Base-by-base conservation (phyloP, 106 monocot species). In the Platanthera zijinensis region DNA sequence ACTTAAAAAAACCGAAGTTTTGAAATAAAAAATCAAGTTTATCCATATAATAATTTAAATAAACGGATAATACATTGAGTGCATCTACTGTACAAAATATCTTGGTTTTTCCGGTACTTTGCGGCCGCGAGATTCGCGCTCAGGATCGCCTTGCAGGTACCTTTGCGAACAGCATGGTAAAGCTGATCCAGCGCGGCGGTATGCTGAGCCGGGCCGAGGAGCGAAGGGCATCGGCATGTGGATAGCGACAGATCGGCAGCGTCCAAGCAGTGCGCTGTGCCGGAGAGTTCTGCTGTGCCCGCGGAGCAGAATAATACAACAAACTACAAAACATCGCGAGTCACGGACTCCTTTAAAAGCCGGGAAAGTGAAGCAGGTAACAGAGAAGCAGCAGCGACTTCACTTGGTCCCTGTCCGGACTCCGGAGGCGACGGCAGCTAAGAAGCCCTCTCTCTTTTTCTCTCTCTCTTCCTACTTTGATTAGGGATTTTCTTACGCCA, bases 101-200 rank as follows among this genome's bases (percentile, higher is more conserved):
- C 7, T 5, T 52, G 7, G 1, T 52, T 56, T 56, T 14, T 56
- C 56, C 56, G 15, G 56, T 17, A 17, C 8, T 59, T 17, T 17
- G 59, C 59, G 59, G 59, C 8, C 59, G 59, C 21, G 59, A 59
- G 59, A 18, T 59, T 59, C 18, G 59, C 59, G 59, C 59, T 59
- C 18, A 10, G 1, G 59, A 59, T 59, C 18, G n/a, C 4, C 59
- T n/a, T 18, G 18, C 59, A 8, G 59, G 17, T 17, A 59, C 18
- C 59, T 18, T 18, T 59, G 59, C 21, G 59, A 56, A 61, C 21
- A 6, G 59, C 59, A 61, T n/a, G 19, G 59, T 21, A 61, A 59
- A 61, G 59, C 19, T 61, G 18, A 19, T 1, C 59, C 59, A 61
- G 59, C 59, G 59, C 59, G 59, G 3, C 17, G 57, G 57, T 57